Conservation (phyloP, 2,329 filamentous ascomycete genomes). For the Fusarium setosum region DNA sequence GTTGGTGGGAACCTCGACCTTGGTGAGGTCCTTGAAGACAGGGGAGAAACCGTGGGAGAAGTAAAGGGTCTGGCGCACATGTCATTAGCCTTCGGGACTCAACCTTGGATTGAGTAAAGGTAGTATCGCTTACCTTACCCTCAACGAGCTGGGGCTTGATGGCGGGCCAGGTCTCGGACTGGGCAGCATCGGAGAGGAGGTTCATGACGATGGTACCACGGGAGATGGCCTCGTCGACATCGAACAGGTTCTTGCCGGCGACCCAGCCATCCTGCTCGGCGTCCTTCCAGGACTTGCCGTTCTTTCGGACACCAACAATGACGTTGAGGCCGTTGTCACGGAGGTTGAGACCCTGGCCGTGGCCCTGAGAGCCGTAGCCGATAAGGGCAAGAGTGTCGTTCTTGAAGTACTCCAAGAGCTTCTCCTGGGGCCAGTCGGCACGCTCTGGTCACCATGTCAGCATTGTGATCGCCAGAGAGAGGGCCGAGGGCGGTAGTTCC, state of each 20-base stretch:
- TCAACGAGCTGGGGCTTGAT: constrained; percentile 99
- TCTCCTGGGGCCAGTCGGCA: constrained; percentile 98
- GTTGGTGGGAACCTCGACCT: constrained; percentile 94
- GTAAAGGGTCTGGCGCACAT: constrained; percentile 83
- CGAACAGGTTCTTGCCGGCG: constrained; percentile 98
- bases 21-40: constrained; percentile 99
- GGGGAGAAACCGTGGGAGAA: constrained; percentile 99
- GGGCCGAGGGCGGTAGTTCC: too few species aligned
- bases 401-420: constrained; percentile 99
- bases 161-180: constrained; percentile 97
- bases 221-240: constrained; percentile 94
- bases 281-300: constrained; percentile 98
- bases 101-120: not conserved
- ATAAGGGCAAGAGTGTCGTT: constrained; percentile 99
- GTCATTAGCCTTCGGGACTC: constrained; percentile 35
- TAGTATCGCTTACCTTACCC: constrained; percentile 82
- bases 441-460: constrained; percentile 74
- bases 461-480: not conserved
- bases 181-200: constrained; percentile 95
- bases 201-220: constrained; percentile 99
- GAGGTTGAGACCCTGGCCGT: constrained; percentile 99
- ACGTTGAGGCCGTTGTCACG: constrained; percentile 99
- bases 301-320: constrained; percentile 98
- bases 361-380: constrained; percentile 97
- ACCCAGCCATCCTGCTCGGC: constrained; percentile 98